A percentile compares a stretch with the other conserved stretches of the same genome.
Conservation (phyloP, 441 rosid species). For the Capsella rubella region DNA sequence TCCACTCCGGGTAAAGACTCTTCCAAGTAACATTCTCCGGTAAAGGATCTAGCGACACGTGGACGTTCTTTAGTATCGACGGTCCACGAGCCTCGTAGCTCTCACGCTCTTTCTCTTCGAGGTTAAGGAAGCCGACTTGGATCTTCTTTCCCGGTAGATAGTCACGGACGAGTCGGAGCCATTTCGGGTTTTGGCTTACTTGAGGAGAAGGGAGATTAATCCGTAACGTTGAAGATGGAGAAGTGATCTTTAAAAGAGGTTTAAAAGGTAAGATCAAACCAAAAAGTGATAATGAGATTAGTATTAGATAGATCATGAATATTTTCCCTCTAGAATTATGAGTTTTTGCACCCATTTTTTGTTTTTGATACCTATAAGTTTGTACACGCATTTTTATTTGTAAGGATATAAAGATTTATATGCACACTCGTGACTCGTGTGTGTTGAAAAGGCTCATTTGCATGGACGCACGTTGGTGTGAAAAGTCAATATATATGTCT, state of each 20-base stretch:
- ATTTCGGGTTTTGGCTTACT: slow-evolving; percentile 40
- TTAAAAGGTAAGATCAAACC: slow-evolving; percentile 46
- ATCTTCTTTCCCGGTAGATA: slow-evolving; percentile 44
- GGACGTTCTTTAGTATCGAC: slow-evolving; percentile 37
- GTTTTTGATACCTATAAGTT: neutral
- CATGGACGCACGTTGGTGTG: slow-evolving; percentile 50
- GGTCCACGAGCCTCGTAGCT: slow-evolving; percentile 27
- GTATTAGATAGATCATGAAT: slow-evolving; percentile 48
- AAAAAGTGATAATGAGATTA: slow-evolving; percentile 48
- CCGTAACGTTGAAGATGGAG: slow-evolving; percentile 18
- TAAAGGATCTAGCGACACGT: slow-evolving; percentile 52
- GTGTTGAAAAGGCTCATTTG: slow-evolving; percentile 25
- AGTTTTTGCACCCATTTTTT: slow-evolving; percentile 49
- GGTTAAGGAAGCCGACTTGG: slow-evolving; percentile 67
- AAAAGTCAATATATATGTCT: slow-evolving; percentile 27
- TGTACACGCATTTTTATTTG: slow-evolving; percentile 13
- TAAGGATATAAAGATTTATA: neutral
- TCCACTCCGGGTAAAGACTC: slow-evolving; percentile 76
- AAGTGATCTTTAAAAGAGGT: slow-evolving; percentile 32
- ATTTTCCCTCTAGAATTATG: slow-evolving; percentile 42
- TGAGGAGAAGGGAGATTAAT: neutral
- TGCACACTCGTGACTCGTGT: slow-evolving; percentile 3
- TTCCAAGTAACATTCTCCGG: slow-evolving; percentile 55
- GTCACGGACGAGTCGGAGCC: slow-evolving; percentile 51
- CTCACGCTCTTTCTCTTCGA: slow-evolving; percentile 24